Evolutionary conservation across 2,329 filamentous ascomycete species (phyloP), one percentile per base, ranked within the genome.

Genomic region (Pestalotiopsis sp.): DNA sequence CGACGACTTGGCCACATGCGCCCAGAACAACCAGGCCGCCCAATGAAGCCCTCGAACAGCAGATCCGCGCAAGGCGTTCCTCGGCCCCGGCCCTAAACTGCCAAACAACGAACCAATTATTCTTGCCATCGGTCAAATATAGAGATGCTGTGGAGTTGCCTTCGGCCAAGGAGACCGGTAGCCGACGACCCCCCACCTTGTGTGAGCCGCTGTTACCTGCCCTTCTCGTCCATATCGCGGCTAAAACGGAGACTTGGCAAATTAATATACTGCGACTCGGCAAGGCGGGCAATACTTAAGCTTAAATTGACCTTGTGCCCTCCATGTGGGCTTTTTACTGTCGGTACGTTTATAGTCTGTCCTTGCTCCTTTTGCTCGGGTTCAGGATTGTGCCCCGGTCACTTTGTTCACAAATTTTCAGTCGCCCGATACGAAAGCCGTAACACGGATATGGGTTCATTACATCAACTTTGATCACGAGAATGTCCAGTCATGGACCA

Each of bases 181-280:
- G 45, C 17, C 45, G 45, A 52, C 45, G 6, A 17, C 45, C 45
- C 45, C 31, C 5, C n/a, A 13, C 27, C 11, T 31, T 5, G 27
- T 39, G 12, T 4, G 13, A 31, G 57, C 23, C 17, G 25, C 25
- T 64, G 20, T 12, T 20, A 64, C 61, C 61, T 64, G 61, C 61
- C 61, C 36, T 49, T 64, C 39, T 64, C 4, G 61, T 64, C 61
- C 27, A 38, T 27, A 17, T 64, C 38, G 38, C 61, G 61, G 61
- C 61, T 64, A 64, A 64, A 64, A 25, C 27, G n/a, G 61, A 36
- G 20, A 52, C 45, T 39, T 64, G 36, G 59, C 23, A 23, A 39
- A 13, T 52, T 27, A 64, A 64, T 64, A 20, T 23, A 49, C 38
- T 45, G 4, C 13, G 27, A 62, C 61, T 64, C 49, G 61, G 61